Conservation (phyloP, 2,329 filamentous ascomycete genomes). For the Magnaporthiopsis rhizophila region DNA sequence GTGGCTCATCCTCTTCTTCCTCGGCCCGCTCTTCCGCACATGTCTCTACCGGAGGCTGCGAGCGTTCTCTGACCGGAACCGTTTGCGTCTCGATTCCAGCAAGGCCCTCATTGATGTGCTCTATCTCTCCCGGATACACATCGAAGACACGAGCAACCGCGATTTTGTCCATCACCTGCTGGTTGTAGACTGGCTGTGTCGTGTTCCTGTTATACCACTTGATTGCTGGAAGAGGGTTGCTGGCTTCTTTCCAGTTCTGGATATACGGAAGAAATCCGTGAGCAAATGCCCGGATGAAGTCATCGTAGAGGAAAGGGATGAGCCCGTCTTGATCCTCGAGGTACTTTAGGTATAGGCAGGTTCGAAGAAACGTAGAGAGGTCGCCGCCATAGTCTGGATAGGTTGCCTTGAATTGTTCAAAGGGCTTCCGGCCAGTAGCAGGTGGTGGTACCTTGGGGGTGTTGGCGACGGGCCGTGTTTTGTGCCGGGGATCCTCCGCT, state of each 20-base stretch:
- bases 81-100: neutral
- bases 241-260: conserved; percentile 15
- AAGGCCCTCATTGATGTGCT: neutral
- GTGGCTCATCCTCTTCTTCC: neutral
- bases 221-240: conserved; percentile 25
- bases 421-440: neutral
- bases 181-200: conserved; percentile 15
- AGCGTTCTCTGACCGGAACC: neutral
- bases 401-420: conserved; percentile 23
- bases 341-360: conserved; percentile 32
- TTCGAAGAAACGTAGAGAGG: conserved; percentile 33
- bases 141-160: conserved; percentile 12
- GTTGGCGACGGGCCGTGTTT: neutral
- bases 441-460: neutral
- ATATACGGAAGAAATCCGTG: conserved; percentile 35
- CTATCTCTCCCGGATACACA: conserved; percentile 12
- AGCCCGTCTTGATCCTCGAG: conserved; percentile 28
- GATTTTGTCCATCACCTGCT: conserved; percentile 17
- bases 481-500: neutral
- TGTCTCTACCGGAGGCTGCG: neutral
- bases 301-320: conserved; percentile 40
- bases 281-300: conserved; percentile 39
- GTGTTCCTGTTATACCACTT: conserved; percentile 31
- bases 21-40: neutral
- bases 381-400: conserved; percentile 37